Percentiles rank a stretch among this genome's conserved stretches.
Evolutionary conservation across 768 basidiomycete genomes (phyloP).

Genomic region (Butyriboletus loyo): DNA sequence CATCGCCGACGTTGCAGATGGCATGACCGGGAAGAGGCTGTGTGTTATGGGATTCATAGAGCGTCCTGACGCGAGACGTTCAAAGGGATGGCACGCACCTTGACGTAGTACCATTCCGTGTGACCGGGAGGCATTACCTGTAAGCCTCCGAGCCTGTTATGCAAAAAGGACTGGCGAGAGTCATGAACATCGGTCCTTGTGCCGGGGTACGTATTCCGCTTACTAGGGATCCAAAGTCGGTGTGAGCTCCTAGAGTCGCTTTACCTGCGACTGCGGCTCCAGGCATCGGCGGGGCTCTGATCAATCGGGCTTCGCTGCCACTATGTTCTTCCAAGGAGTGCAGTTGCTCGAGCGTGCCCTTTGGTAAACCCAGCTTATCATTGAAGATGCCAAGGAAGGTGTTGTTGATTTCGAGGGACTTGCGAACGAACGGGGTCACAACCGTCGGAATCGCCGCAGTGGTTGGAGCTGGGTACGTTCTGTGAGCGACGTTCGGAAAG

Average conservation of each 20-base stretch:
- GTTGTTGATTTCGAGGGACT: conserved; percentile 54
- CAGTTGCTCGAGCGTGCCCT: conserved; percentile 41
- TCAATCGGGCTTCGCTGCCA: conserved; percentile 56
- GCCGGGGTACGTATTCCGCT: too few species aligned
- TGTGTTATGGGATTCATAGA: background rate
- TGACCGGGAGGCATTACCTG: conserved; percentile 63
- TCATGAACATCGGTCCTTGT: background rate
- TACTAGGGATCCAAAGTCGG: conserved; percentile 73
- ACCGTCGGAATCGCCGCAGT: conserved; percentile 47
- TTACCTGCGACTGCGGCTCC: conserved; percentile 28
- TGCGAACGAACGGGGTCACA: conserved; percentile 54
- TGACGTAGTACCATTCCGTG: conserved; percentile 66
- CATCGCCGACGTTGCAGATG: conserved; percentile 63
- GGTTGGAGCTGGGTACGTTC: conserved; percentile 56
- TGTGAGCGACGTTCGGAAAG: conserved; percentile 50
- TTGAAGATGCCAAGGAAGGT: conserved; percentile 56
- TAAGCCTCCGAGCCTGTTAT: conserved; percentile 67
- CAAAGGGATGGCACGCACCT: conserved; percentile 33
- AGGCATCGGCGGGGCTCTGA: conserved; percentile 44
- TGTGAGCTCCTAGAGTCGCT: conserved; percentile 60
- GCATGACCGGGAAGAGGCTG: conserved; percentile 55
- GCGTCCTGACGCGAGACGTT: background rate
- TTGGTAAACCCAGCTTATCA: conserved; percentile 50
- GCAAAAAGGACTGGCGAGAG: conserved; percentile 53
- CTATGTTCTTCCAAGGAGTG: conserved; percentile 48